A percentile compares a stretch with the other conserved stretches of the same genome.
Conservation (phyloP, 352 stramenopile species). For the Peronospora farinosa region DNA sequence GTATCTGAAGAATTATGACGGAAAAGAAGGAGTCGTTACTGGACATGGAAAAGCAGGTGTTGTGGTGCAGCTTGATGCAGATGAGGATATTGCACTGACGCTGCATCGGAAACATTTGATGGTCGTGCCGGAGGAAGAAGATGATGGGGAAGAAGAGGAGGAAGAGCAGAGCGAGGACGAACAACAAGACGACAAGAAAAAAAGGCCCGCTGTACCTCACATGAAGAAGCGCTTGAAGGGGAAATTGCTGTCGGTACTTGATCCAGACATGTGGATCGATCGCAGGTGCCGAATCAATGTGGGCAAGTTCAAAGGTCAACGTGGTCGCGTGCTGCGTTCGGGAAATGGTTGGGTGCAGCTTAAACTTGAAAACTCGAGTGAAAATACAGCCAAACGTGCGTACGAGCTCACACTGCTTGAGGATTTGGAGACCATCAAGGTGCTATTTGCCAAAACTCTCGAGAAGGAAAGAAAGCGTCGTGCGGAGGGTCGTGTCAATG, state of each 20-base stretch:
- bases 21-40: constrained; percentile 59
- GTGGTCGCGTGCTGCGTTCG: constrained; percentile 70
- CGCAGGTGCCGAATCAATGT: constrained; percentile 84
- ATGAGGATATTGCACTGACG: constrained; percentile 42
- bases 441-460: constrained; percentile 60
- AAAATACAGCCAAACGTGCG: constrained; percentile 82
- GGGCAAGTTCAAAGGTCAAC: constrained; percentile 77
- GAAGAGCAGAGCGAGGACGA: constrained; percentile 24
- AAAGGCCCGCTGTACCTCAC: constrained; percentile 10
- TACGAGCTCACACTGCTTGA: constrained; percentile 84
- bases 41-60: constrained; percentile 33
- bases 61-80: constrained; percentile 50
- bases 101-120: constrained; percentile 52
- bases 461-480: constrained; percentile 53
- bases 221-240: constrained; percentile 38
- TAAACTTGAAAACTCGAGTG: constrained; percentile 71
- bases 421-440: constrained; percentile 75
- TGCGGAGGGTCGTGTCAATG: constrained; percentile 22
- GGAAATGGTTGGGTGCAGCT: constrained; percentile 87
- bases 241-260: constrained; percentile 66
- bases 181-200: constrained; percentile 13
- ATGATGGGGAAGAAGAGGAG: constrained; percentile 32
- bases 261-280: constrained; percentile 87
- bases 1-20: constrained; percentile 64
- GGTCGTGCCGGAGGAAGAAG: constrained; percentile 23